phyloP scores from a whole-genome alignment of 805 yeast genomes.

The Pichia nanzhaoensis region DNA sequence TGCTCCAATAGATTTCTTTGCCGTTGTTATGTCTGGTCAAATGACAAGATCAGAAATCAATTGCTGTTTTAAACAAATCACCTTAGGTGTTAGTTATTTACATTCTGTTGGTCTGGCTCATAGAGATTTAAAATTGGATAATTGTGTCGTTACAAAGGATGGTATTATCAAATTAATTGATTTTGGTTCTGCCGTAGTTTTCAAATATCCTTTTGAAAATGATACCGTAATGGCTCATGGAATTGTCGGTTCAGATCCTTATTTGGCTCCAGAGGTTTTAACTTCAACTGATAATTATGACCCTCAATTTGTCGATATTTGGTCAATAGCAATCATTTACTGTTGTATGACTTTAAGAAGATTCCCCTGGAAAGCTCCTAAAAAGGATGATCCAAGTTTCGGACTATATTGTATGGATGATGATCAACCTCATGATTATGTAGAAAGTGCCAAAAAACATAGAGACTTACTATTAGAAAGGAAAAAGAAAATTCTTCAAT shows the following conservation, averaged over 20 bases:
- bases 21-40: constrained; percentile 79
- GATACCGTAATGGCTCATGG: constrained; percentile 60
- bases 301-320: constrained; percentile 72
- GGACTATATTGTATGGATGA: constrained; percentile 58
- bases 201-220: constrained; percentile 66
- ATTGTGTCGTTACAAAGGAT: constrained; percentile 67
- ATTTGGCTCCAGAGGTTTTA: constrained; percentile 77
- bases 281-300: constrained; percentile 50
- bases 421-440: constrained; percentile 72
- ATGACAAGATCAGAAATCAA: constrained; percentile 78
- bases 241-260: constrained; percentile 81
- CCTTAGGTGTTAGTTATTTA: constrained; percentile 64
- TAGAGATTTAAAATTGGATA: constrained; percentile 75
- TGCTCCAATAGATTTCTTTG: constrained; percentile 78
- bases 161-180: constrained; percentile 77
- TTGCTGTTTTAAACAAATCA: constrained; percentile 71
- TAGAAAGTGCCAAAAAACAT: constrained; percentile 65
- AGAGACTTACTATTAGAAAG: constrained; percentile 55
- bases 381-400: constrained; percentile 61
- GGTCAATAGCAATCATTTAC: constrained; percentile 80
- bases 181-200: constrained; percentile 80
- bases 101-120: constrained; percentile 79
- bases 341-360: constrained; percentile 83
- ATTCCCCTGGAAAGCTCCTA: constrained; percentile 86
- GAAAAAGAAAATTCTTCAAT: constrained; percentile 39